Conservation (phyloP, 2,329 filamentous ascomycete species). For the Cladosporium oxysporum region DNA sequence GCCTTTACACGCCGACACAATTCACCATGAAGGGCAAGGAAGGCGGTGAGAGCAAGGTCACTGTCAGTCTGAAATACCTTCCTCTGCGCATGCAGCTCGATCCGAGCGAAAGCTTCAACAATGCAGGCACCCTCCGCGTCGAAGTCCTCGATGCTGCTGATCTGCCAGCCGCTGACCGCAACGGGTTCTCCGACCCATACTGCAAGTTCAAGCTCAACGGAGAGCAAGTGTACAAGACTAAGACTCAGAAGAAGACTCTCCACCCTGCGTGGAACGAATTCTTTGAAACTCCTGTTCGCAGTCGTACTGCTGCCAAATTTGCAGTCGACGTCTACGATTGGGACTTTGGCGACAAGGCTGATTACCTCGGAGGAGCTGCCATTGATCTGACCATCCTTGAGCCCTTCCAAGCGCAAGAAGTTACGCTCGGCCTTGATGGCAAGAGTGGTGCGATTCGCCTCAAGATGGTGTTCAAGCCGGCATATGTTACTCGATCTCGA, state of each 20-base stretch:
- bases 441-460: conserved; percentile 83
- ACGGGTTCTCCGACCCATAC: conserved; percentile 96
- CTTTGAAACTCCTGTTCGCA: conserved; percentile 82
- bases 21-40: conserved; percentile 78
- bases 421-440: conserved; percentile 75
- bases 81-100: conserved; percentile 93
- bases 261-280: conserved; percentile 95
- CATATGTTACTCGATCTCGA: conserved; percentile 82
- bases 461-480: conserved; percentile 86
- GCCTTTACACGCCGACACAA: conserved; percentile 81
- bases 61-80: conserved; percentile 90
- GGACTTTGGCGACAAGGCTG: conserved; percentile 94
- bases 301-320: conserved; percentile 82
- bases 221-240: conserved; percentile 90
- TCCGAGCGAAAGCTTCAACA: conserved; percentile 96
- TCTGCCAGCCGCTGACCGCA: conserved; percentile 90
- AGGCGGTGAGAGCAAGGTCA: conserved; percentile 75
- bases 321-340: conserved; percentile 85
- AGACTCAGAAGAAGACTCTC: conserved; percentile 94
- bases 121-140: conserved; percentile 94
- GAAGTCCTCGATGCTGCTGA: conserved; percentile 84
- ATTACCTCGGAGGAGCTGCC: conserved; percentile 75
- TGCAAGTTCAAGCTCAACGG: conserved; percentile 92
- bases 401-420: conserved; percentile 79
- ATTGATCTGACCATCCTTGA: conserved; percentile 80